Conservation (phyloP, 1,139 yeast genomes). For the Yamadazyma friedrichii region DNA sequence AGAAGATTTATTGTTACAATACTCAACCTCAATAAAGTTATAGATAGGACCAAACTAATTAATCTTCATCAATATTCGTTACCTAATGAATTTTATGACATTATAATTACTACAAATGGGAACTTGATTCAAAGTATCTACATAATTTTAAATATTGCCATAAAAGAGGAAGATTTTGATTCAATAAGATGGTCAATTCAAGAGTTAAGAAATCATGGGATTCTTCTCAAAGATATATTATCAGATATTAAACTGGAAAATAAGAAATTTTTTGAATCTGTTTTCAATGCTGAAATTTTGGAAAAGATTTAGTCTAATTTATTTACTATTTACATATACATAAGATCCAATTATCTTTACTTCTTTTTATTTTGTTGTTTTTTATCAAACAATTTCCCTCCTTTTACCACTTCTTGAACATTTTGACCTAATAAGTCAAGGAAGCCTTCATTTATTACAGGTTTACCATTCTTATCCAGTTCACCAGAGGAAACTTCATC, state of each 20-base stretch:
- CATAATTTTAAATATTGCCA: conserved; percentile 20
- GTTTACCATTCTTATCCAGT: conserved; percentile 13
- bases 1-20: conserved; percentile 5
- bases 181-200: conserved; percentile 31
- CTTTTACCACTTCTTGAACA: conserved; percentile 61
- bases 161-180: conserved; percentile 22
- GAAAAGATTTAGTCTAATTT: conserved; percentile 1
- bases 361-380: conserved; percentile 32
- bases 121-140: conserved; percentile 8
- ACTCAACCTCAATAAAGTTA: neutral
- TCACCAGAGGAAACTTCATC: conserved; percentile 14
- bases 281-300: conserved; percentile 4
- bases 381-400: conserved; percentile 59
- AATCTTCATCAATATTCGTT: conserved; percentile 3
- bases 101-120: conserved; percentile 7
- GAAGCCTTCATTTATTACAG: conserved; percentile 44
- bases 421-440: conserved; percentile 62
- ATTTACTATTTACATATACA: conserved; percentile 18
- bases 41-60: too few species aligned
- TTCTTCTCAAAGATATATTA: conserved; percentile 23
- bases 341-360: conserved; percentile 4
- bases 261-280: neutral
- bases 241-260: conserved; percentile 1
- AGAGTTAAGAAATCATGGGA: conserved; percentile 33
- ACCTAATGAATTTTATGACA: conserved; percentile 13